These are phyloP conservation scores for Aspergillus hiratsukae DNA, from an alignment of 2,329 filamentous ascomycete species.

Conservation along the genomic window DNA sequence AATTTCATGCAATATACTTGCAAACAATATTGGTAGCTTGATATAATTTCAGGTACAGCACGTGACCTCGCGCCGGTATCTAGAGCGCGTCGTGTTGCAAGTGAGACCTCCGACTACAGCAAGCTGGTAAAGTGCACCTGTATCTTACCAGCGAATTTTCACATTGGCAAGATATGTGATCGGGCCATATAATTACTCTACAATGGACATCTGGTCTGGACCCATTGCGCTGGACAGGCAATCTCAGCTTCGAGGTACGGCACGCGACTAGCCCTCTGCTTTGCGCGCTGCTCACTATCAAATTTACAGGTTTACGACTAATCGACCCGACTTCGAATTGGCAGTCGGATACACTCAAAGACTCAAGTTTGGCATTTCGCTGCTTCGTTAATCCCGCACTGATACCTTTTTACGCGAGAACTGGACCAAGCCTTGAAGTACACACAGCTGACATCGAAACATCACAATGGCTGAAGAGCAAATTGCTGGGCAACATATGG, in stretches of 20 bases:
- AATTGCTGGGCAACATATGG: constrained; percentile 33
- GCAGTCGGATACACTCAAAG: constrained; percentile 31
- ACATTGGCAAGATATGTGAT: constrained; percentile 12
- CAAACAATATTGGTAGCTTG: background rate
- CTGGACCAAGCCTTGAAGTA: constrained; percentile 37
- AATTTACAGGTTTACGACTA: constrained; percentile 28
- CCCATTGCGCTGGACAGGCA: constrained; percentile 25
- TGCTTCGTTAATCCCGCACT: constrained; percentile 38
- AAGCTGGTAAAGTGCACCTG: background rate
- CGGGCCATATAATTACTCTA: constrained; percentile 5
- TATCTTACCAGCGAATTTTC: background rate
- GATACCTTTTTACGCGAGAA: constrained; percentile 38
- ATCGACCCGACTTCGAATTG: constrained; percentile 29
- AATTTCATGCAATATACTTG: background rate
- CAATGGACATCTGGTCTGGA: constrained; percentile 39
- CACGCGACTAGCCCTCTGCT: constrained; percentile 3
- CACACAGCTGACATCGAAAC: constrained; percentile 30
- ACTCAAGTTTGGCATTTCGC: constrained; percentile 28
- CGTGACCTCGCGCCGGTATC: constrained; percentile 8
- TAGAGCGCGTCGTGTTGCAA: constrained; percentile 6
- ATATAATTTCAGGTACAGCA: background rate
- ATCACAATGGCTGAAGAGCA: constrained; percentile 37
- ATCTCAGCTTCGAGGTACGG: constrained; percentile 28
- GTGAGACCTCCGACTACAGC: background rate
- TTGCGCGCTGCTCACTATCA: constrained; percentile 11